Percentiles rank a stretch among this genome's conserved stretches.
Evolutionary conservation across 1,284 basidiomycete species (phyloP).

Genomic region (Inonotus obliquus): DNA sequence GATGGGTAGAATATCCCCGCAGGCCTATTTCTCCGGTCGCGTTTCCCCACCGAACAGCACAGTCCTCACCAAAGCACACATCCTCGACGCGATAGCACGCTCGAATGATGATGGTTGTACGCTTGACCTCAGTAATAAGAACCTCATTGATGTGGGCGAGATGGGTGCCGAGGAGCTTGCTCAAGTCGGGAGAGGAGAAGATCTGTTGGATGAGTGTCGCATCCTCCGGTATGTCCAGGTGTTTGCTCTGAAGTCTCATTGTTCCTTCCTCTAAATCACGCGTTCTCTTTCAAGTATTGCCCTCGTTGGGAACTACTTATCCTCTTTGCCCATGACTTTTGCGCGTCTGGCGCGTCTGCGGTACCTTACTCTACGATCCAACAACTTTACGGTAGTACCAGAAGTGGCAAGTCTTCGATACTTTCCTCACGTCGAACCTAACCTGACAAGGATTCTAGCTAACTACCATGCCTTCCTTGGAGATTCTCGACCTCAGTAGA

Average conservation of each 20-base stretch:
- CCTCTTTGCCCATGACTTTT: slow-evolving; percentile 79
- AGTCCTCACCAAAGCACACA: slow-evolving; percentile 46
- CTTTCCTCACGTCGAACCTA: slow-evolving; percentile 2
- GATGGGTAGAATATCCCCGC: slow-evolving; percentile 26
- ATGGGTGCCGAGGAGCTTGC: slow-evolving; percentile 73
- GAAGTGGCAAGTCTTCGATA: slow-evolving; percentile 62
- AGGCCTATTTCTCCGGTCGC: slow-evolving; percentile 21
- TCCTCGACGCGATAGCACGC: slow-evolving; percentile 59
- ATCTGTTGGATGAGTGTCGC: slow-evolving; percentile 46
- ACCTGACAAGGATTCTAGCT: slow-evolving; percentile 47
- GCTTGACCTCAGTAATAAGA: slow-evolving; percentile 75
- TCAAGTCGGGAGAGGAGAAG: slow-evolving; percentile 47
- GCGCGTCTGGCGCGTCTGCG: slow-evolving; percentile 71
- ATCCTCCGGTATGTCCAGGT: slow-evolving; percentile 61
- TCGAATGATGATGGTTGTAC: slow-evolving; percentile 79
- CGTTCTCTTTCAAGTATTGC: slow-evolving; percentile 58
- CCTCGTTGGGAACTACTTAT: slow-evolving; percentile 80
- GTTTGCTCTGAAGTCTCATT: slow-evolving; percentile 3
- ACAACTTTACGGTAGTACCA: slow-evolving; percentile 81
- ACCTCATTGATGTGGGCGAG: slow-evolving; percentile 70
- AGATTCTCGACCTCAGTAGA: slow-evolving; percentile 92
- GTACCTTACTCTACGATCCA: slow-evolving; percentile 92
- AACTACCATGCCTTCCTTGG: slow-evolving; percentile 80
- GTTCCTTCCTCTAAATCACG: neutral
- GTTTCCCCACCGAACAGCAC: slow-evolving; percentile 41